Evolutionary conservation across 441 rosid species (phyloP).

Genomic region (Pelargonium myrrhifolium): DNA sequence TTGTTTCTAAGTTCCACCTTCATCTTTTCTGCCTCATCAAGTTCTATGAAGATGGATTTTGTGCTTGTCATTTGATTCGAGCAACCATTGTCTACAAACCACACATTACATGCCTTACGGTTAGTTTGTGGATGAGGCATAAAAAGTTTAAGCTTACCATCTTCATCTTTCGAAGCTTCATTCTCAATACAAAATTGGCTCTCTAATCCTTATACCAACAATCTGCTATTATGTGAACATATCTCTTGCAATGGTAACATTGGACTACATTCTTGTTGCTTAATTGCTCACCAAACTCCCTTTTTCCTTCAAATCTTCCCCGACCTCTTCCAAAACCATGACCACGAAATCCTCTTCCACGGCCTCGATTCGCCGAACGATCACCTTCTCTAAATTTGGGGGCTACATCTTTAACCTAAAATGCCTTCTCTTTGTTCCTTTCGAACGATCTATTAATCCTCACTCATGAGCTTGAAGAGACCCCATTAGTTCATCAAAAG

Average conservation of each 20-base stretch:
- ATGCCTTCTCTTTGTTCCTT: neutral
- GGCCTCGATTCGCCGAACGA: neutral
- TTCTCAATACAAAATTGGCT: neutral
- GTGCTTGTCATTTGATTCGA: neutral
- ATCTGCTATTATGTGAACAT: neutral
- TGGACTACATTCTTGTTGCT: neutral
- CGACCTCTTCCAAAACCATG: neutral
- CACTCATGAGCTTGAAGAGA: neutral
- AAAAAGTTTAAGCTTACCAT: neutral
- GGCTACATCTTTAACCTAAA: neutral
- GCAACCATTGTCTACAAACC: neutral
- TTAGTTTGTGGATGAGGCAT: neutral
- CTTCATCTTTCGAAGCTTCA: neutral
- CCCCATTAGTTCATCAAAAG: conserved; percentile 5
- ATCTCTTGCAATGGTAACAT: neutral
- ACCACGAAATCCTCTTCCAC: neutral
- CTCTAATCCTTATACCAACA: neutral
- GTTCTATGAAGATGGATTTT: neutral
- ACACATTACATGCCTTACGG: neutral
- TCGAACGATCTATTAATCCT: neutral
- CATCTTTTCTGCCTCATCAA: neutral
- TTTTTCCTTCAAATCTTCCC: neutral
- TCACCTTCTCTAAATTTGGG: neutral
- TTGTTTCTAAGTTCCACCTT: neutral
- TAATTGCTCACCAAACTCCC: neutral